phyloP scores from a whole-genome alignment of 2,329 filamentous ascomycete genomes.

The Dothidotthia symphoricarpi region DNA sequence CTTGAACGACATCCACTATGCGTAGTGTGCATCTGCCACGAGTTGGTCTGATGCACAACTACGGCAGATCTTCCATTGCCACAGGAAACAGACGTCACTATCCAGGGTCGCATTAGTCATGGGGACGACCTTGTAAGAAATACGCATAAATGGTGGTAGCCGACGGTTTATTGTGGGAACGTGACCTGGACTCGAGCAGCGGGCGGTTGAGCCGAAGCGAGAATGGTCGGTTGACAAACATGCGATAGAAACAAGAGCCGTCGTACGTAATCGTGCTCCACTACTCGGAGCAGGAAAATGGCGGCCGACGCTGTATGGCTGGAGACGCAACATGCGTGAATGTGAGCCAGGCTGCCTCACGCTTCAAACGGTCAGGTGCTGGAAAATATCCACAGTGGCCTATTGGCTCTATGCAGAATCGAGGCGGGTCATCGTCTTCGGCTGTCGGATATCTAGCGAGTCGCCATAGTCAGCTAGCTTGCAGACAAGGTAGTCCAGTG shows the following conservation, averaged over 20 bases:
- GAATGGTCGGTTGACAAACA: slow-evolving; percentile 5
- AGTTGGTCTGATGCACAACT: slow-evolving; percentile 15
- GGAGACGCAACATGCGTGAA: slow-evolving; percentile 10
- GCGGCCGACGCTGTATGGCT: slow-evolving; percentile 24
- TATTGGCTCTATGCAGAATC: slow-evolving; percentile 24
- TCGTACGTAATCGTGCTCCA: slow-evolving; percentile 25
- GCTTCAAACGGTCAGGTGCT: slow-evolving; percentile 33
- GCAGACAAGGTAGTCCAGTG: background rate
- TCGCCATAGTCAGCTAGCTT: background rate
- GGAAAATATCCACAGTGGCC: slow-evolving; percentile 15
- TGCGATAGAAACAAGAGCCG: slow-evolving; percentile 12
- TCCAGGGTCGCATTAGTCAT: background rate
- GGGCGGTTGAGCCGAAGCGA: slow-evolving; percentile 8
- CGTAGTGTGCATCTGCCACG: slow-evolving; percentile 18
- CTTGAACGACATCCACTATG: background rate
- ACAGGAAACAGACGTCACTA: slow-evolving; percentile 17
- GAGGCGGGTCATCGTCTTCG: slow-evolving; percentile 17
- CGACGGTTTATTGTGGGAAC: slow-evolving; percentile 10
- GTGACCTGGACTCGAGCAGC: slow-evolving; percentile 5
- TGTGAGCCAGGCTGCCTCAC: slow-evolving; percentile 23
- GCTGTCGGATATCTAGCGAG: slow-evolving; percentile 4
- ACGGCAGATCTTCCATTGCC: slow-evolving; percentile 14
- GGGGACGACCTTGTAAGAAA: background rate
- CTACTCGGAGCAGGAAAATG: slow-evolving; percentile 14
- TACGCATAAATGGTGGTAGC: slow-evolving; percentile 4